These are phyloP conservation scores for Paecilomyces dactylethromorphus DNA, from an alignment of 2,329 filamentous ascomycete species.

Conservation along the genomic window DNA sequence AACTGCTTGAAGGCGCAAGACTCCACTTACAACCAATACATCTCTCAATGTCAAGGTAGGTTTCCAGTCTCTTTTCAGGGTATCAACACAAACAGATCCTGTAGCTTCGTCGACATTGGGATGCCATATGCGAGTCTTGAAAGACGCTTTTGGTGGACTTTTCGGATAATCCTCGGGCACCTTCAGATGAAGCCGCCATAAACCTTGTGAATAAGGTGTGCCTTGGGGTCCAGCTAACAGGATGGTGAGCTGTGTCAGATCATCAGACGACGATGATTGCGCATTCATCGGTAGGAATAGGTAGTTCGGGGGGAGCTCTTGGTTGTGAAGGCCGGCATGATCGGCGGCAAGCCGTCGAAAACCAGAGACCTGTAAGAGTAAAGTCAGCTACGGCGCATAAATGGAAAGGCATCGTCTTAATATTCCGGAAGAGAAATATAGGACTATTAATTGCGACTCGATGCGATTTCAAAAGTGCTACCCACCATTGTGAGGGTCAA, in stretches of 20 bases:
- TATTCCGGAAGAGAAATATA: not conserved
- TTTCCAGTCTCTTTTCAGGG: constrained; percentile 58
- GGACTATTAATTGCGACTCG: not conserved
- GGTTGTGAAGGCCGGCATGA: constrained; percentile 50
- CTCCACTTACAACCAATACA: constrained; percentile 44
- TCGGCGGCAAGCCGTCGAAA: constrained; percentile 55
- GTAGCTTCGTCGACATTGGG: constrained; percentile 59
- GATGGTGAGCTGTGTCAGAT: constrained; percentile 52
- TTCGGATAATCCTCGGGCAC: constrained; percentile 52
- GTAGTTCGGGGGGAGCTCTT: constrained; percentile 55
- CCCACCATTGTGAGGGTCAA: not conserved
- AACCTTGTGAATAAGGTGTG: constrained; percentile 53
- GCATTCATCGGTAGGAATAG: constrained; percentile 44
- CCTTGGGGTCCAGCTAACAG: constrained; percentile 54
- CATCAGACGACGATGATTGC: constrained; percentile 36
- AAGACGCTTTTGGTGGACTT: constrained; percentile 49
- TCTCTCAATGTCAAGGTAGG: constrained; percentile 51
- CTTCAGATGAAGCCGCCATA: constrained; percentile 55
- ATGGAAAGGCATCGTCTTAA: not conserved
- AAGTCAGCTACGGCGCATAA: not conserved
- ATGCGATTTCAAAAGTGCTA: not conserved
- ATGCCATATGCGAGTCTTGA: constrained; percentile 57
- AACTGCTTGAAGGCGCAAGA: not conserved
- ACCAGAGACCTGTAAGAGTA: constrained; percentile 22
- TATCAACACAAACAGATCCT: constrained; percentile 59